These are phyloP conservation scores for Lasiosphaeris hirsuta DNA, from an alignment of 495 filamentous ascomycete genomes.

Conservation along the genomic window DNA sequence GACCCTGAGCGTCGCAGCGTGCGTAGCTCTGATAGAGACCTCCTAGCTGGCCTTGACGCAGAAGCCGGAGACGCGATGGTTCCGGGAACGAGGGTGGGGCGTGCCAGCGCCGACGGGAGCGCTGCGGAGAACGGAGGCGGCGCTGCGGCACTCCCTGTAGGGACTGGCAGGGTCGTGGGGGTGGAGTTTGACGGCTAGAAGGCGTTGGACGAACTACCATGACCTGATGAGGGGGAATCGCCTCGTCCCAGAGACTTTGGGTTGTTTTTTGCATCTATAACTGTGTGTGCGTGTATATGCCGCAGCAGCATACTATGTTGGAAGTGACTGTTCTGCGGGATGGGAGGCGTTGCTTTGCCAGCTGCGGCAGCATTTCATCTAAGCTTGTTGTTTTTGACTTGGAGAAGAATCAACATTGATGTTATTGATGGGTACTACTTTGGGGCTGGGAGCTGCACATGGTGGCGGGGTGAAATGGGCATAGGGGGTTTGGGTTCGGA, in stretches of 20 bases:
- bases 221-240: background rate
- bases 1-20: constrained; percentile 59
- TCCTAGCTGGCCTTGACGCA: constrained; percentile 77
- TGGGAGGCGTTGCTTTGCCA: no score
- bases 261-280: background rate
- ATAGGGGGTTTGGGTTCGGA: background rate
- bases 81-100: background rate
- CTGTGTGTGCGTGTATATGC: no score
- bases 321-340: no score
- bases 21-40: constrained; percentile 68
- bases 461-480: background rate
- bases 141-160: background rate
- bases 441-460: background rate
- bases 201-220: constrained; percentile 1
- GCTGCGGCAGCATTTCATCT: no score
- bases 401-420: background rate
- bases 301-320: no score
- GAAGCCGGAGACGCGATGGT: constrained; percentile 44
- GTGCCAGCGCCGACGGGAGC: constrained; percentile 17
- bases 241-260: background rate
- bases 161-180: constrained; percentile 33
- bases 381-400: background rate
- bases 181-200: constrained; percentile 36
- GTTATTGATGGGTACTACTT: background rate
- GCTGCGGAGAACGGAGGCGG: constrained; percentile 14